phyloP scores from a whole-genome alignment of 305 asterid species.

The Fraxinus xanthoxyloides region DNA sequence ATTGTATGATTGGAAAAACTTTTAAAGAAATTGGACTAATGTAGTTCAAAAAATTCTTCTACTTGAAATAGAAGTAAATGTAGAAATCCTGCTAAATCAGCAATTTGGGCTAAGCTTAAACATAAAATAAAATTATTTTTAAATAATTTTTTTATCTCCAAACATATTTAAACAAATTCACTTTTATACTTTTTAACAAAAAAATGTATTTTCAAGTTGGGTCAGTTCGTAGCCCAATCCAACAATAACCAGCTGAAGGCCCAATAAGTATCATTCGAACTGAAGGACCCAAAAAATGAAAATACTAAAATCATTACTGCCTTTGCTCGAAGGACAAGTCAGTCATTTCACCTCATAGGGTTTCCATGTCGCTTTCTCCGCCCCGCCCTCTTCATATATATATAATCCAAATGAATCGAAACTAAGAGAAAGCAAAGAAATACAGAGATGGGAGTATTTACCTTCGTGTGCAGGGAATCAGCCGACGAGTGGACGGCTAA shows the following conservation, averaged over 20 bases:
- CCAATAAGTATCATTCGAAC: not conserved
- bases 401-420: not conserved
- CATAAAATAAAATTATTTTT: too few species aligned
- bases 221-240: too few species aligned
- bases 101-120: too few species aligned
- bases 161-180: too few species aligned
- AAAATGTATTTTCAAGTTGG: too few species aligned
- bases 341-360: not conserved
- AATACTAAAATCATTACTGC: not conserved
- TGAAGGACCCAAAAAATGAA: not conserved
- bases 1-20: too few species aligned
- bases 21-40: too few species aligned
- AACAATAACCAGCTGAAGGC: not conserved
- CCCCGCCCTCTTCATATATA: not conserved
- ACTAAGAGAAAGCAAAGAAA: not conserved
- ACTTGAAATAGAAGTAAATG: too few species aligned
- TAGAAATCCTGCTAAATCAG: too few species aligned
- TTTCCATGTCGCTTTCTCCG: not conserved
- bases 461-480: constrained; percentile 55
- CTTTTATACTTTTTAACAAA: too few species aligned
- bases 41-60: too few species aligned
- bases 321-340: not conserved
- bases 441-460: constrained; percentile 57
- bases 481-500: constrained; percentile 62
- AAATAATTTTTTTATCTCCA: too few species aligned